These are phyloP conservation scores for Tylopilus sp. DNA, from an alignment of 768 basidiomycete species.

Conservation along the genomic window DNA sequence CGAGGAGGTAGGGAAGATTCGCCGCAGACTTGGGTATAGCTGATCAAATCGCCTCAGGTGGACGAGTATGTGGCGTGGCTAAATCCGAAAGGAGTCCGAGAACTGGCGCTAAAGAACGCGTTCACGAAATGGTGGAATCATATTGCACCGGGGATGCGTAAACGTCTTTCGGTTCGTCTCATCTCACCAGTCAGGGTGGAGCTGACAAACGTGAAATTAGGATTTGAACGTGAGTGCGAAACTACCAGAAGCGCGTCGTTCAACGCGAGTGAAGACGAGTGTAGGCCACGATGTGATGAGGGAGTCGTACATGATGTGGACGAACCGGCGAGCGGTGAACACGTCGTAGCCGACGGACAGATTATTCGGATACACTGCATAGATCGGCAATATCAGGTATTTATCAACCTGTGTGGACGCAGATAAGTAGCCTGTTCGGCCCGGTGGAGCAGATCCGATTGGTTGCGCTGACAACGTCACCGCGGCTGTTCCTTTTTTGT, in stretches of 20 bases:
- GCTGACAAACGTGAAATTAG: conserved; percentile 35
- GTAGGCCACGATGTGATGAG: conserved; percentile 61
- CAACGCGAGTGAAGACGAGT: conserved; percentile 61
- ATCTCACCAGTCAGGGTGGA: neutral
- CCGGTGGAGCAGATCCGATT: neutral
- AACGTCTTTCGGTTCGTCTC: conserved; percentile 69
- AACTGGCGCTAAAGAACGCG: conserved; percentile 71
- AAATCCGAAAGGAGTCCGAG: conserved; percentile 87
- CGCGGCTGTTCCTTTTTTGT: neutral
- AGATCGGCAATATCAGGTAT: conserved; percentile 22
- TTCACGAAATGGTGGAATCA: conserved; percentile 85
- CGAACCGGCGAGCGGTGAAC: conserved; percentile 69
- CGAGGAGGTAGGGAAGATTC: conserved; percentile 67
- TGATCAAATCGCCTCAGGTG: conserved; percentile 46
- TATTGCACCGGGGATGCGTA: conserved; percentile 74
- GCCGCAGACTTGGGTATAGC: neutral
- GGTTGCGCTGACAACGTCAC: neutral
- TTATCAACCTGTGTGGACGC: conserved; percentile 17
- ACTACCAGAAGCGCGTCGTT: conserved; percentile 77
- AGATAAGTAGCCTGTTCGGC: neutral
- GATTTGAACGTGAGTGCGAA: conserved; percentile 68
- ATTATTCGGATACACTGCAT: conserved; percentile 14
- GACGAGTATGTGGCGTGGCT: conserved; percentile 86
- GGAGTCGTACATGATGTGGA: conserved; percentile 88
- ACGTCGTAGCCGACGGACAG: conserved; percentile 14